phyloP scores from a whole-genome alignment of 2,329 filamentous ascomycete species.

The Bisporella sp. region DNA sequence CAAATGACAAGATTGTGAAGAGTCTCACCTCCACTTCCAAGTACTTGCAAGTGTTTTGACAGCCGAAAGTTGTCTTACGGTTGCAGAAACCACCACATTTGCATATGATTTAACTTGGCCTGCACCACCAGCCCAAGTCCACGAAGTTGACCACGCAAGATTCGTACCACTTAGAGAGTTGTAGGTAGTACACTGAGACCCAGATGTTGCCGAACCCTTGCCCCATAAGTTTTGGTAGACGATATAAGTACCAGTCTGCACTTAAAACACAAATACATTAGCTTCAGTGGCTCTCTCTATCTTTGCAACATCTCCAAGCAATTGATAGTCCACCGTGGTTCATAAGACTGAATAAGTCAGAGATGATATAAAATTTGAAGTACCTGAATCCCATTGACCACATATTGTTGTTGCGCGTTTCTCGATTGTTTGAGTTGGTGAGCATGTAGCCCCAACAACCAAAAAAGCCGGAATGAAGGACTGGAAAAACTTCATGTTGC shows the following conservation, averaged over 20 bases:
- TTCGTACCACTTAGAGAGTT: slow-evolving; percentile 26
- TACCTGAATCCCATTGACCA: slow-evolving; percentile 15
- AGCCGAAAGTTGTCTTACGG: slow-evolving; percentile 28
- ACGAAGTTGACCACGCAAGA: slow-evolving; percentile 33
- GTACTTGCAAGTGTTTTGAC: slow-evolving; percentile 31
- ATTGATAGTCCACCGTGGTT: too few relatives aligned
- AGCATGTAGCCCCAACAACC: slow-evolving; percentile 2
- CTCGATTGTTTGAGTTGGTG: slow-evolving; percentile 21
- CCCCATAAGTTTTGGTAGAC: slow-evolving; percentile 31
- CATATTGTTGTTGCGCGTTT: slow-evolving; percentile 27
- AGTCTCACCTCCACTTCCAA: slow-evolving; percentile 32
- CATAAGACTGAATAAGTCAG: too few relatives aligned
- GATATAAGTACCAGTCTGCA: slow-evolving; percentile 27
- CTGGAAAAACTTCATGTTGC: slow-evolving; percentile 12
- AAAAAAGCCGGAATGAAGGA: slow-evolving; percentile 3
- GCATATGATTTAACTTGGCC: slow-evolving; percentile 35
- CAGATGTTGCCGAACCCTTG: slow-evolving; percentile 25
- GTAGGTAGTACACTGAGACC: slow-evolving; percentile 34
- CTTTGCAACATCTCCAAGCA: too few relatives aligned
- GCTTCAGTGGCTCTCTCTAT: too few relatives aligned
- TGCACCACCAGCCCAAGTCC: slow-evolving; percentile 31
- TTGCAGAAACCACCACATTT: slow-evolving; percentile 33
- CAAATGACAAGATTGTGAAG: background rate
- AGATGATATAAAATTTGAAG: too few relatives aligned
- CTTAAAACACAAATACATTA: background rate